Percentiles rank a stretch among this genome's conserved stretches.
Evolutionary conservation across 2,329 filamentous ascomycete species (phyloP).

Genomic region (Aspergillus texensis): DNA sequence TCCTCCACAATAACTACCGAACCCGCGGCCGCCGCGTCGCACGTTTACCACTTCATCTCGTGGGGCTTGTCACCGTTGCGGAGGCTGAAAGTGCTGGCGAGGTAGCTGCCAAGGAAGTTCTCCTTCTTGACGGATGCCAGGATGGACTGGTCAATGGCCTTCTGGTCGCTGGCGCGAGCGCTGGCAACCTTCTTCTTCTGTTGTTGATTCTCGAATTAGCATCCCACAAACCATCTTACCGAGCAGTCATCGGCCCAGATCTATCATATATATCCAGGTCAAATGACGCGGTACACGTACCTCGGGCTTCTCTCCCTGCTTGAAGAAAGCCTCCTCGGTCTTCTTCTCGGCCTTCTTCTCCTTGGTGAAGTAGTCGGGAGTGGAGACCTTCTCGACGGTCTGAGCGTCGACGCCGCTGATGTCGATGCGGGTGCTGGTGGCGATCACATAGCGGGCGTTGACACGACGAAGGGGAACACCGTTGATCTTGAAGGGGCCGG

Average conservation of each 20-base stretch:
- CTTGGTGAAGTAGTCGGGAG: constrained; percentile 92
- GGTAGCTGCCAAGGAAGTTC: constrained; percentile 89
- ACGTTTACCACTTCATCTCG: constrained; percentile 96
- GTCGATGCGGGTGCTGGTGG: constrained; percentile 54
- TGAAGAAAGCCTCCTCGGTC: constrained; percentile 99
- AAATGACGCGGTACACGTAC: constrained; percentile 57
- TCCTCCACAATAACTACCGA: constrained; percentile 45
- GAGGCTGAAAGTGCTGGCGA: constrained; percentile 94
- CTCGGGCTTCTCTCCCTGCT: constrained; percentile 97
- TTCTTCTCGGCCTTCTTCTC: constrained; percentile 92
- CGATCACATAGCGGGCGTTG: constrained; percentile 55
- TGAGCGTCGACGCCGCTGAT: constrained; percentile 76
- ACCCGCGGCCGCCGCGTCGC: constrained; percentile 42
- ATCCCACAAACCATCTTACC: constrained; percentile 1
- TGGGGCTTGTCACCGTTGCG: constrained; percentile 99
- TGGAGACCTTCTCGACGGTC: constrained; percentile 78
- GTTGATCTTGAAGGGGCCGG: constrained; percentile 99
- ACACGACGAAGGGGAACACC: constrained; percentile 90
- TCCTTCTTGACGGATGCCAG: constrained; percentile 98
- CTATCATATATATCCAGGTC: not conserved
- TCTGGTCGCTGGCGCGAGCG: constrained; percentile 94
- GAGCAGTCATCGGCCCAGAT: not conserved
- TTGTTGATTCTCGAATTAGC: constrained; percentile 28
- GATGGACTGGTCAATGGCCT: constrained; percentile 96
- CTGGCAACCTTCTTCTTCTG: constrained; percentile 97